Percentiles rank a stretch among this genome's conserved stretches.
Evolutionary conservation across 768 basidiomycete species (phyloP).

Genomic region (Daedaleopsis nitida): DNA sequence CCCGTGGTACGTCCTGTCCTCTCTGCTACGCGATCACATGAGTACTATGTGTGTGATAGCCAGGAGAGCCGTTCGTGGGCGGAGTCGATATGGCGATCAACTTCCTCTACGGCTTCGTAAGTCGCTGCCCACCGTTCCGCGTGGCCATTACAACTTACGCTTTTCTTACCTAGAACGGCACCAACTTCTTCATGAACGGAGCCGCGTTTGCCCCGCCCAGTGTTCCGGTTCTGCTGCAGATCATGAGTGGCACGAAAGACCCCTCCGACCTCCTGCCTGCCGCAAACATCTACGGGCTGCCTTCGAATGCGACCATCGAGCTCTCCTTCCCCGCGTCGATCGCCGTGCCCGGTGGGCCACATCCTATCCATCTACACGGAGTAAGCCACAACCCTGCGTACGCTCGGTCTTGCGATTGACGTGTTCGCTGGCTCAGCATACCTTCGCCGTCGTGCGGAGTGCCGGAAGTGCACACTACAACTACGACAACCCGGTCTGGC

Average conservation of each 20-base stretch:
- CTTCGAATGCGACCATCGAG: constrained; percentile 50
- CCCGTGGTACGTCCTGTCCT: not conserved
- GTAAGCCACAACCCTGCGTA: constrained; percentile 26
- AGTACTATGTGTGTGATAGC: not conserved
- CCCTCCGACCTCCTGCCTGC: constrained; percentile 52
- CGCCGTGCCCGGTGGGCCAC: constrained; percentile 38
- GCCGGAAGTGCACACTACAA: constrained; percentile 35
- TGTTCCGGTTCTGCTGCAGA: constrained; percentile 59
- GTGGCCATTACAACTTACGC: too few relatives aligned
- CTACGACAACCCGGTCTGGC: constrained; percentile 38
- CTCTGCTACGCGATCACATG: not conserved
- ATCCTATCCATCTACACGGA: constrained; percentile 44
- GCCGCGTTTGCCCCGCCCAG: constrained; percentile 42
- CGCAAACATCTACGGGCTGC: constrained; percentile 50
- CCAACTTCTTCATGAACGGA: constrained; percentile 39
- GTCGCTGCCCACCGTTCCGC: not conserved
- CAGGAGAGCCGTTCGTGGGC: not conserved
- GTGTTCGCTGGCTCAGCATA: constrained; percentile 31
- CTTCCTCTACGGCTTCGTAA: not conserved
- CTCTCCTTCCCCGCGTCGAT: constrained; percentile 49
- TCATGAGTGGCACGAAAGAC: constrained; percentile 53
- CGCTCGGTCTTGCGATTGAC: too few relatives aligned
- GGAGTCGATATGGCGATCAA: not conserved
- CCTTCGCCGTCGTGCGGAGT: constrained; percentile 40
- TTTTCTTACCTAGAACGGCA: constrained; percentile 11